Base-by-base conservation (phyloP, 1,284 basidiomycete genomes). In the Kwoniella shivajii region DNA sequence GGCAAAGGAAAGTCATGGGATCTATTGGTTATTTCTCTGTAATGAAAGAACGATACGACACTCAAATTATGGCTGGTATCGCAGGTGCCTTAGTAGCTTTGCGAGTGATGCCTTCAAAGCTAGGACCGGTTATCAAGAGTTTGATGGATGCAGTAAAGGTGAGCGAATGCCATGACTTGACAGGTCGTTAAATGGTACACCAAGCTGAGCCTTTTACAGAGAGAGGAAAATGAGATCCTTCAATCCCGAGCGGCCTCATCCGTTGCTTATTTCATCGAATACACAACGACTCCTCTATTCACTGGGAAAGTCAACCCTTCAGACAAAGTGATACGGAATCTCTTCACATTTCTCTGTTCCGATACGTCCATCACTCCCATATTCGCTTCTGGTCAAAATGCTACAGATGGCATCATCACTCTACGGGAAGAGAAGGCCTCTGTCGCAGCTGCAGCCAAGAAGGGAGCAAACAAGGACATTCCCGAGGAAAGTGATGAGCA, bases 91-190 rank as follows among this genome's bases (percentile, higher is more conserved):
- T 95, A 62, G 88, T 99, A 18, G 87, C 90, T 4, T 85, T 95
- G 61, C 83, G 84, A 68, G 85, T 85, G 34, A 86, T 90, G 34
- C 93, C 94, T 0, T 85, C 91, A 61, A 99, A 98, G 80, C 87
- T 99, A 61, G 97, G 92, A 64, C 95, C 90, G 0, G 87, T 99
- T 43, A 93, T 99, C 51, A 92, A 96, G 77, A 92, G 91, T 36
- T 87, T 99, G 64, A 99, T 98, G 89, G 96, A 95, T 64, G 92
- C 92, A 34, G 88, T 99, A 80, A 99, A 98, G 84, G 92, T 89
- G 48, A 51, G 82, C 10, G n/a, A n/a, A n/a, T n/a, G n/a, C n/a
- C n/a, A n/a, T n/a, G n/a, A n/a, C n/a, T n/a, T n/a, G n/a, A n/a
- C n/a, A n/a, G n/a, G n/a, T n/a, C n/a, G n/a, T 10, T 20, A 43